These are phyloP conservation scores for Solanum chmielewskii DNA, from an alignment of 257 asterid species.

Conservation along the genomic window DNA sequence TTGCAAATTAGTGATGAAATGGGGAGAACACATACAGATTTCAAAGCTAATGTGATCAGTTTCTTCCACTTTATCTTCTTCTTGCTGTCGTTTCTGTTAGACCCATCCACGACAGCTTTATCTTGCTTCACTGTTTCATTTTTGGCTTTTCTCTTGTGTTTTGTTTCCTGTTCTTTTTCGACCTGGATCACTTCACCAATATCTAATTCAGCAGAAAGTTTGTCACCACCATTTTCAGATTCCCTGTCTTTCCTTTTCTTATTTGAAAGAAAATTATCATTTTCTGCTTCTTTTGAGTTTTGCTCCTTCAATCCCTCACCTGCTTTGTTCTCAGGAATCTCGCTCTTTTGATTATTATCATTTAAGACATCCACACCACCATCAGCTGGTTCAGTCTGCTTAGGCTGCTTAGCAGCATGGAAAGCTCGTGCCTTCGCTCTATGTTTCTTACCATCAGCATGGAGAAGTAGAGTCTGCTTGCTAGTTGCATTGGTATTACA, in stretches of 20 bases:
- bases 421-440: slow-evolving; percentile 82
- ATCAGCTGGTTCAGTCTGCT: slow-evolving; percentile 34
- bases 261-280: slow-evolving; percentile 15
- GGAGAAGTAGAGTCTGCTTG: slow-evolving; percentile 81
- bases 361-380: background rate
- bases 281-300: slow-evolving; percentile 29
- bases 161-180: slow-evolving; percentile 17
- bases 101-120: slow-evolving; percentile 4
- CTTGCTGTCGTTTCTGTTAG: slow-evolving; percentile 12
- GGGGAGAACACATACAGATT: slow-evolving; percentile 43
- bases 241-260: slow-evolving; percentile 58
- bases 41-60: slow-evolving; percentile 59
- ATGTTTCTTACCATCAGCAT: slow-evolving; percentile 94
- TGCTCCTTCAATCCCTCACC: slow-evolving; percentile 22
- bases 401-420: slow-evolving; percentile 59
- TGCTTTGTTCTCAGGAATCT: slow-evolving; percentile 17
- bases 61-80: slow-evolving; percentile 79
- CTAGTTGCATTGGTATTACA: slow-evolving; percentile 88
- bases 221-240: slow-evolving; percentile 31
- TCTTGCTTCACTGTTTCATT: slow-evolving; percentile 16
- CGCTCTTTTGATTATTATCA: slow-evolving; percentile 17
- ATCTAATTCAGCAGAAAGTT: slow-evolving; percentile 17
- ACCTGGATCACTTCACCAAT: slow-evolving; percentile 37
- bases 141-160: slow-evolving; percentile 42
- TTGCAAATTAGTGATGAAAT: background rate